Conservation (phyloP, 306 rosid genomes). For the Quercus engelmannii region DNA sequence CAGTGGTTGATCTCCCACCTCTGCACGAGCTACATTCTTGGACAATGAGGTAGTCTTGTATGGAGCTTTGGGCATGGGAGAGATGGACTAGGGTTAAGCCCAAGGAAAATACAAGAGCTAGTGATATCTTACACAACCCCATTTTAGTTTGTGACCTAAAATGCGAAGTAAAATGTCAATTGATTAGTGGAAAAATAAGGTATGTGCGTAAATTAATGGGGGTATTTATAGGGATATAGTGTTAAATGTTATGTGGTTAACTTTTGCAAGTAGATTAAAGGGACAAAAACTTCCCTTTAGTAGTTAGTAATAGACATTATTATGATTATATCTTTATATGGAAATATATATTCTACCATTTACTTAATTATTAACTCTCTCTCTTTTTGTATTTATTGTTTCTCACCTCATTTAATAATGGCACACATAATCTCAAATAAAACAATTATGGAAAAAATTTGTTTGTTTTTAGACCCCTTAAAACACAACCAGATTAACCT, state of each 20-base stretch:
- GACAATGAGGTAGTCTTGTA: background rate
- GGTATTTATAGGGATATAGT: background rate
- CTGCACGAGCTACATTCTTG: constrained; percentile 1
- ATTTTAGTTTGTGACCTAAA: background rate
- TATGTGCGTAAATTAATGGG: background rate
- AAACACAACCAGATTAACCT: too few species aligned
- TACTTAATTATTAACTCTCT: too few species aligned
- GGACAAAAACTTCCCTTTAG: too few species aligned
- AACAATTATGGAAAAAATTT: too few species aligned
- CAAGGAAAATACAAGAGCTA: background rate
- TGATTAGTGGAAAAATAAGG: background rate
- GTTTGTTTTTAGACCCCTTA: too few species aligned
- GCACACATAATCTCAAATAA: too few species aligned
- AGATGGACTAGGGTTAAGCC: background rate
- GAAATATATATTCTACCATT: too few species aligned
- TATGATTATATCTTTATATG: too few species aligned
- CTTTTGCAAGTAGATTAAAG: background rate
- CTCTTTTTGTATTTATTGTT: too few species aligned
- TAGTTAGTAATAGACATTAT: too few species aligned
- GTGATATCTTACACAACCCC: background rate
- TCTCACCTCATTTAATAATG: too few species aligned
- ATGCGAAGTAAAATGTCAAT: too few species aligned
- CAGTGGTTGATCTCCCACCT: background rate
- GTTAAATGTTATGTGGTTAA: background rate
- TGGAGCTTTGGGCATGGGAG: constrained; percentile 11